Evolutionary conservation across 768 basidiomycete species (phyloP), one percentile per base, ranked within the genome.

Genomic region (Xerocomus spinulosus): DNA sequence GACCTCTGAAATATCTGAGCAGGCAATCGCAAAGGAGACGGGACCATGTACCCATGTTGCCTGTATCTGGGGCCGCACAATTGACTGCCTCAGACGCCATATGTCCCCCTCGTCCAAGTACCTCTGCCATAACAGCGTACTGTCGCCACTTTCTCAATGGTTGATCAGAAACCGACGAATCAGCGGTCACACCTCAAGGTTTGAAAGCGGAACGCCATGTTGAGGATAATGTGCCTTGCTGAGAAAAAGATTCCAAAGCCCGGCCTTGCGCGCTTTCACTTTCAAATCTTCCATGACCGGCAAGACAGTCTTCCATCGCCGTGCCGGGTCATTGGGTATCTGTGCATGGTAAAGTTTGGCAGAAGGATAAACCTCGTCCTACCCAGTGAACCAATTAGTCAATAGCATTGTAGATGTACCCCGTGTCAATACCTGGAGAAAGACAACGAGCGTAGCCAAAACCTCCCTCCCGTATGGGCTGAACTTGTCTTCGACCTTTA

Each of bases 71-170:
- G 13, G 94, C 93, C 21, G 93, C 83, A 69, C 93, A 98, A 62
- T 99, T 99, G 47, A 88, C 83, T 12, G 79, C 82, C 70, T 97
- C 85, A 18, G 94, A 83, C 3, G 86, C 91, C 42, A 93, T 69
- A 54, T 84, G 84, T 9, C 87, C 85, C 18, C 79, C 84, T 47
- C 91, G 82, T 4, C 94, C 94, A 55, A 97, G 78, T 36, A 96
- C 69, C 68, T 96, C 95, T n/a, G 93, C 93, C 85, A 97, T 96
- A 24, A 97, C 87, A 32, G 89, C 92, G 65, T 99, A 98, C 92
- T 94, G 54, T 40, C 3, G 12, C 38, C n/a, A n/a, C n/a, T 9
- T 9, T 21, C 28, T 37, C 28, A 52, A 35, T 23, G 13, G 26
- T 40, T 29, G 21, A 41, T 14, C 33, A 13, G 24, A 12, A 25